phyloP scores from a whole-genome alignment of 1,284 basidiomycete species.

The Ceratobasidium sp. region DNA sequence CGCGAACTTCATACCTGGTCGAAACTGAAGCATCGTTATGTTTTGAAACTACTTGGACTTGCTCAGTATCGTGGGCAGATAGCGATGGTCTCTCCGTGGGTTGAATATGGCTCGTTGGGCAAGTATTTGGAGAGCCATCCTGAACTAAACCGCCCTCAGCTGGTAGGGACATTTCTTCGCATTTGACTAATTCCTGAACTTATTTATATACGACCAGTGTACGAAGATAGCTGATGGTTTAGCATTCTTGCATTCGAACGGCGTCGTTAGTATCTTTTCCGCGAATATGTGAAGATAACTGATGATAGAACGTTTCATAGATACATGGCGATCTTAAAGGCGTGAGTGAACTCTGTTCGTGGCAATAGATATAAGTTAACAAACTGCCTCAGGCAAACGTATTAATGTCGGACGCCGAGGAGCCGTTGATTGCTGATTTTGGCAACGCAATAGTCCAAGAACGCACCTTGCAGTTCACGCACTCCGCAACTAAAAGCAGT shows the following conservation, averaged over 20 bases:
- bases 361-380: neutral
- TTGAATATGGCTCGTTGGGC: neutral
- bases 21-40: conserved; percentile 2
- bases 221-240: neutral
- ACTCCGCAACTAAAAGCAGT: neutral
- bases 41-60: conserved; percentile 3
- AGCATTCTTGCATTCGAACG: neutral
- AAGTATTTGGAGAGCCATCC: neutral
- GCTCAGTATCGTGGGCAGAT: neutral
- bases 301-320: neutral
- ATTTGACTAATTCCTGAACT: too few species aligned
- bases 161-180: neutral
- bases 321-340: conserved; percentile 26
- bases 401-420: neutral
- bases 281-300: too few species aligned
- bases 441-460: conserved; percentile 11
- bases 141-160: neutral
- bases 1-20: conserved; percentile 27
- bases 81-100: conserved; percentile 17
- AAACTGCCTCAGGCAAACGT: neutral
- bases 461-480: neutral
- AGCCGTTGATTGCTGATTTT: conserved; percentile 10
- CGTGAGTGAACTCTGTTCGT: neutral
- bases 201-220: neutral
- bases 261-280: neutral